Base-by-base conservation (phyloP, 129 eudicot species). In the Glebionis coronaria region DNA sequence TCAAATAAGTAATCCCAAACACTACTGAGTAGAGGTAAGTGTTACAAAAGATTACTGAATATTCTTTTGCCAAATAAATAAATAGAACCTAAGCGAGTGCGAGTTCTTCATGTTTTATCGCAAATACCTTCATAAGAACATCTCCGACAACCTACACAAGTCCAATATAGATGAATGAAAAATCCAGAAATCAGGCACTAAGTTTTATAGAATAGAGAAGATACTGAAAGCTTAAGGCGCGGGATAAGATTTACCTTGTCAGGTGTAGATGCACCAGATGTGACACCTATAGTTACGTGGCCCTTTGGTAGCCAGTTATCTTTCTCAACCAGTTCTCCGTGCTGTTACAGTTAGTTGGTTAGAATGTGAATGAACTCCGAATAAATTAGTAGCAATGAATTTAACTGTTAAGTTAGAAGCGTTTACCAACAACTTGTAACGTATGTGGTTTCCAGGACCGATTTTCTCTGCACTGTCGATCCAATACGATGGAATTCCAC, bases 201-300 rank as follows among this genome's bases (percentile, higher is more conserved):
- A 35, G 42, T 35, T 35, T 35, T 35, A 35, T 35, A 35, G 7
- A 35, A 7, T 35, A 35, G 42, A 35, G 9, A 35, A 35, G 42
- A 7, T n/a, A n/a, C 42, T 35, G 42, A 35, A 35, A 49, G n/a
- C 5, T 12, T 13, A 15, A 49, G 40, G 49, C 47, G 55, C 29
- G 16, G 21, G 9, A 5, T 40, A 7, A 4, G 50, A 60, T 21
- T 78, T 73, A 91, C 97, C 94, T 91, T 91, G 55, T 91, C 94
- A 9, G 97, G 97, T 28, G 97, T 91, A 28, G 97, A 91, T 69
- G 97, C 97, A 75, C 97, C 96, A 58, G 97, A 88, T 57, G 97
- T 91, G 38, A 88, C 73, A 9, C 97, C 97, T 16, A 91, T 65
- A 42, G 90, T 88, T 67, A 91, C 74, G n/a, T 82, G 97, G 29